Conservation (phyloP, 2,329 filamentous ascomycete species). For the Nigrograna mackinnonii region DNA sequence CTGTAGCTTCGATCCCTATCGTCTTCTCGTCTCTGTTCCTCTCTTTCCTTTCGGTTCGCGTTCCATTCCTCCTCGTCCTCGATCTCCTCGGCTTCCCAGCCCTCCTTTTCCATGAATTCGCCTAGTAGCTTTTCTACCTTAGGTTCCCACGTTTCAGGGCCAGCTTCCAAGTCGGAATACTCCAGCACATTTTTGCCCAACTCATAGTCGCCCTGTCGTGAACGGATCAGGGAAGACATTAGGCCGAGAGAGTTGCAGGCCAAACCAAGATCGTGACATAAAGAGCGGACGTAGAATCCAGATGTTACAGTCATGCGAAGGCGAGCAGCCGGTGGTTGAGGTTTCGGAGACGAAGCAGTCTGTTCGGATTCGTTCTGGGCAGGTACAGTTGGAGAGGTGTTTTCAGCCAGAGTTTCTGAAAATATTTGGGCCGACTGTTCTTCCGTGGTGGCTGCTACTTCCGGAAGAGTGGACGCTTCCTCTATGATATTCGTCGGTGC, state of each 20-base stretch:
- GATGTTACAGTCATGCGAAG: conserved; percentile 92
- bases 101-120: conserved; percentile 52
- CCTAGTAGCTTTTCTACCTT: conserved; percentile 66
- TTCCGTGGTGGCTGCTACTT: background rate
- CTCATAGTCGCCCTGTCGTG: conserved; percentile 79
- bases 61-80: conserved; percentile 31
- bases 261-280: conserved; percentile 88
- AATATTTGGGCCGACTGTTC: background rate
- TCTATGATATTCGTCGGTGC: background rate
- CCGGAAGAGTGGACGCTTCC: background rate
- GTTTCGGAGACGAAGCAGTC: too few species aligned
- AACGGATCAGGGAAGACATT: conserved; percentile 84
- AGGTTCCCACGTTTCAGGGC: conserved; percentile 81
- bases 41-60: conserved; percentile 48
- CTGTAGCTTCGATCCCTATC: conserved; percentile 22
- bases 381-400: background rate
- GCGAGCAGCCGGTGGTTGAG: conserved; percentile 68
- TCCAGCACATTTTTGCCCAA: conserved; percentile 77
- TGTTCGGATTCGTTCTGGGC: background rate
- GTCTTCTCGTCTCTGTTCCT: conserved; percentile 17
- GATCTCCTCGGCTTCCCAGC: conserved; percentile 31
- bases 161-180: conserved; percentile 74
- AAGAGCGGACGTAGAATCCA: conserved; percentile 93
- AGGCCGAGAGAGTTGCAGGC: conserved; percentile 80
- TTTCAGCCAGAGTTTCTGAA: background rate